phyloP scores from a whole-genome alignment of 805 yeast species.

The Pichia exigua region DNA sequence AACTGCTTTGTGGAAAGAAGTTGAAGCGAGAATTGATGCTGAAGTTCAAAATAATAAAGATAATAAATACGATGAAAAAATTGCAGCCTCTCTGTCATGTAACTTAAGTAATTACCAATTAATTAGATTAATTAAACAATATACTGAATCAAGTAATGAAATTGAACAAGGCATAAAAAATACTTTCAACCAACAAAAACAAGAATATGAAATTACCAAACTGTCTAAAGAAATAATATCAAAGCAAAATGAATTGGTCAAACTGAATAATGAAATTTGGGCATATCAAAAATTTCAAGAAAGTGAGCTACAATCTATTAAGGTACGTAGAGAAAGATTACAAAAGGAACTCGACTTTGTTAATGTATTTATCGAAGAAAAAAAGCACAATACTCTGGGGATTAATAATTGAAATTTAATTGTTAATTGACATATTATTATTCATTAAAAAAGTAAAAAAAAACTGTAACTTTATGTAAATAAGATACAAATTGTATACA shows the following conservation, averaged over 20 bases:
- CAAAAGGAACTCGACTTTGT: conserved; percentile 9
- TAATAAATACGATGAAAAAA: neutral
- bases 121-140: neutral
- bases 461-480: neutral
- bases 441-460: neutral
- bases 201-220: neutral
- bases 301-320: conserved; percentile 4
- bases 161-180: neutral
- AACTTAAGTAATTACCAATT: neutral
- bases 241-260: neutral
- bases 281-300: conserved; percentile 1
- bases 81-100: neutral
- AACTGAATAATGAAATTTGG: conserved; percentile 2
- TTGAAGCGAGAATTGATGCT: neutral
- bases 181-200: neutral
- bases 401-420: too few species aligned
- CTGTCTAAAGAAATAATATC: neutral
- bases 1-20: neutral
- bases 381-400: neutral
- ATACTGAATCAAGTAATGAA: neutral
- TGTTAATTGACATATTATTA: neutral
- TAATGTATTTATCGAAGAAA: neutral
- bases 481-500: neutral
- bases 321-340: neutral
- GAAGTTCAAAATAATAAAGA: neutral